A percentile compares a stretch with the other conserved stretches of the same genome.
These are phyloP conservation scores for Suillus plorans DNA, from an alignment of 768 basidiomycete species.

Conservation along the genomic window DNA sequence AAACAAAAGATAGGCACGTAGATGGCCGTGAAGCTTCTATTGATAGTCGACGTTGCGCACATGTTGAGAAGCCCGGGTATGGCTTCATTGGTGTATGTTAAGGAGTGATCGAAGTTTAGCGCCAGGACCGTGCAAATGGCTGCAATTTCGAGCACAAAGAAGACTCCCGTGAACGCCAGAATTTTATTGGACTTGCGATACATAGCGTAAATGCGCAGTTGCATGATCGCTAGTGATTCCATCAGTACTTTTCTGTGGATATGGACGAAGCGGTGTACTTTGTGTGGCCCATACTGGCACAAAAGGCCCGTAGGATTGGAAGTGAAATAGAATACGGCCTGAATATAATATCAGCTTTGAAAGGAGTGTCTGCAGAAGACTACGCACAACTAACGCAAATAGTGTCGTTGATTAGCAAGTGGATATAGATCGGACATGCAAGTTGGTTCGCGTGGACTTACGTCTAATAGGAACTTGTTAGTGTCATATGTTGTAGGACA, in stretches of 20 bases:
- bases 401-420: not conserved
- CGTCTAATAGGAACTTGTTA: conserved; percentile 6
- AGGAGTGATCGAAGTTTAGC: conserved; percentile 2
- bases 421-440: not conserved
- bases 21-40: conserved; percentile 7
- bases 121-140: conserved; percentile 3
- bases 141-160: conserved; percentile 10
- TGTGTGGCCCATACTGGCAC: conserved; percentile 9
- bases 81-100: conserved; percentile 10
- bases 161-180: not conserved
- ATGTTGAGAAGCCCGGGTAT: conserved; percentile 8
- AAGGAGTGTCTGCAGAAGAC: not conserved
- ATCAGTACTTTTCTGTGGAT: not conserved
- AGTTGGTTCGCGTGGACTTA: not conserved
- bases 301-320: conserved; percentile 12
- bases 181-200: conserved; percentile 11
- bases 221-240: conserved; percentile 8
- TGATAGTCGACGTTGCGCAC: conserved; percentile 8
- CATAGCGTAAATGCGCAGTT: conserved; percentile 12
- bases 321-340: conserved; percentile 10
- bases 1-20: conserved; percentile 9
- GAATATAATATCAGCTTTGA: not conserved
- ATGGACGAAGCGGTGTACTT: not conserved
- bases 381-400: not conserved
- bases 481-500: not conserved